Evolutionary conservation across 495 filamentous ascomycete species (phyloP).

Genomic region (Poronia punctata): DNA sequence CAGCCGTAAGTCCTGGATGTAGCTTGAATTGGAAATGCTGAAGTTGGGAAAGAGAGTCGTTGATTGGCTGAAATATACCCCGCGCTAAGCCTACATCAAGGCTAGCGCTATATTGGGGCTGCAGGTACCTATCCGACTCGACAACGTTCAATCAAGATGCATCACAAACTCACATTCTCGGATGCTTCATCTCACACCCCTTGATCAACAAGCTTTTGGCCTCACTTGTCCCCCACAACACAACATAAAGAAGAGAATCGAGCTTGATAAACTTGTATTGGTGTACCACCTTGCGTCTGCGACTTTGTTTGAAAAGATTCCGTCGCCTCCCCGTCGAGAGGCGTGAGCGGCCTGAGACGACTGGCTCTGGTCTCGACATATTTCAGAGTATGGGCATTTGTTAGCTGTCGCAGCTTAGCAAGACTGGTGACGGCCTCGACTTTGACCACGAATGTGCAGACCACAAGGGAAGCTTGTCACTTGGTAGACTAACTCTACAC

Average conservation of each 20-base stretch:
- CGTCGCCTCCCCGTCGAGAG: neutral
- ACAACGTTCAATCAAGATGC: neutral
- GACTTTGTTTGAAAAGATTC: neutral
- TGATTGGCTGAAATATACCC: slow-evolving; percentile 2
- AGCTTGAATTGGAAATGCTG: too few species aligned
- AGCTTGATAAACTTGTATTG: neutral
- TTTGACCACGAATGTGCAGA: neutral
- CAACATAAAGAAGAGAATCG: neutral
- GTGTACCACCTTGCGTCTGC: neutral
- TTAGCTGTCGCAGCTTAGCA: neutral
- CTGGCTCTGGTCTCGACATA: neutral
- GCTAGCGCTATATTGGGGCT: neutral
- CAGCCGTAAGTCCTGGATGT: too few species aligned
- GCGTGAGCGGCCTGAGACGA: neutral
- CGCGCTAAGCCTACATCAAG: neutral
- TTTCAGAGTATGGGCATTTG: neutral
- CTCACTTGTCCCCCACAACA: neutral
- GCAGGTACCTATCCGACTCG: too few species aligned
- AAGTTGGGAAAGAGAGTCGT: too few species aligned
- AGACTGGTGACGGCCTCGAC: slow-evolving; percentile 1
- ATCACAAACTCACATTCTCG: neutral
- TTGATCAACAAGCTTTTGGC: neutral
- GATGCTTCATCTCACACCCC: slow-evolving; percentile 3
- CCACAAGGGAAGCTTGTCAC: neutral
- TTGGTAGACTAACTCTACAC: neutral